phyloP scores from a whole-genome alignment of 2,329 filamentous ascomycete genomes.

The Cladosporium sp. region DNA sequence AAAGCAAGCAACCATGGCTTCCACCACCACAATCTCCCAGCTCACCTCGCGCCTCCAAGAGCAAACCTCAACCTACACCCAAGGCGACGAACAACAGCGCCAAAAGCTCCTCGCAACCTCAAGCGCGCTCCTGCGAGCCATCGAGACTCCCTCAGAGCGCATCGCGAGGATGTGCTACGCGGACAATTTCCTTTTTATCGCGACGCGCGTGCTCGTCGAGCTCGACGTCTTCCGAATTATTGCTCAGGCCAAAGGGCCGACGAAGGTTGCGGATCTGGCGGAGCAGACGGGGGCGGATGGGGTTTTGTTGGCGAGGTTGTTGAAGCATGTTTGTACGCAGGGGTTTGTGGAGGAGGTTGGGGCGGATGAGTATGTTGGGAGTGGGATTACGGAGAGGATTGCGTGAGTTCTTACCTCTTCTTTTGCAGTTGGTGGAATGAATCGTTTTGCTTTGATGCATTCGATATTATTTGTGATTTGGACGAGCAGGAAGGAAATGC shows the following conservation, averaged over 20 bases:
- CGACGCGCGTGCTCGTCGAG: constrained; percentile 1
- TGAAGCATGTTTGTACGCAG: constrained; percentile 15
- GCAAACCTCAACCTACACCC: not conserved
- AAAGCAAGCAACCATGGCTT: not conserved
- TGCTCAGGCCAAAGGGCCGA: not conserved
- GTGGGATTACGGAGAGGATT: constrained; percentile 6
- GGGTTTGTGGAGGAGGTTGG: constrained; percentile 7
- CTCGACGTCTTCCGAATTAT: not conserved
- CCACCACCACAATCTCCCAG: not conserved
- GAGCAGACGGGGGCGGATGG: constrained; percentile 2
- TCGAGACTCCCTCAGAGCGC: constrained; percentile 9
- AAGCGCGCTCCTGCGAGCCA: not conserved
- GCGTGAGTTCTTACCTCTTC: not conserved
- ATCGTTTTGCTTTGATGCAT: not conserved
- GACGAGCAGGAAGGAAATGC: not conserved
- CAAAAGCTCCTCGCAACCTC: not conserved
- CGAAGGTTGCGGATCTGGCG: not conserved
- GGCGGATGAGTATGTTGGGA: constrained; percentile 8
- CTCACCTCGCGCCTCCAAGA: not conserved
- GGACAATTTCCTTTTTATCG: constrained; percentile 10
- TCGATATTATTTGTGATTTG: not conserved
- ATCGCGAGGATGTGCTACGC: constrained; percentile 14
- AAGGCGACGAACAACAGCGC: constrained; percentile 4
- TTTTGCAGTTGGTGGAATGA: not conserved
- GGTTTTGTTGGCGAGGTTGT: not conserved